Conservation (phyloP, 257 asterid genomes). For the Capsicum chinense region DNA sequence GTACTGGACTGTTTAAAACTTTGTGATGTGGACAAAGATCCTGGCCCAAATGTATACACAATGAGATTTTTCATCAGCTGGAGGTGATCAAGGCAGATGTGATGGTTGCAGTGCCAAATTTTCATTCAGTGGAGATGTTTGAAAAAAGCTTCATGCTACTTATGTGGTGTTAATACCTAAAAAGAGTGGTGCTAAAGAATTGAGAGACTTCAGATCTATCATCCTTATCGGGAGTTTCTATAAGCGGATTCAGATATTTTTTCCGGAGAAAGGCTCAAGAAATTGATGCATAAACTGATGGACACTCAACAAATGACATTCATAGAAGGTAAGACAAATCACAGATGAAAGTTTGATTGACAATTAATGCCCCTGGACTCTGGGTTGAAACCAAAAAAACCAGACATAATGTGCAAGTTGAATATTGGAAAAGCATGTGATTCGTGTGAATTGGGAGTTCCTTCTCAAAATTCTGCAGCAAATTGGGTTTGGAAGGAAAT, state of each 20-base stretch:
- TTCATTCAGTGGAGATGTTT: not conserved
- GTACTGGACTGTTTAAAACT: not conserved
- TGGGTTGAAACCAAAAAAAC: not conserved
- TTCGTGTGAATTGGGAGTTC: not conserved
- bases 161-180: not conserved
- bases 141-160: slow-evolving; percentile 1
- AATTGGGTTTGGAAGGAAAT: not conserved
- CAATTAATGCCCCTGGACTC: not conserved
- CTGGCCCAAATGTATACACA: not conserved
- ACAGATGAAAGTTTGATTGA: not conserved
- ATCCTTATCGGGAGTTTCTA: not conserved
- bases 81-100: not conserved
- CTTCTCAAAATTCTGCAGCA: not conserved
- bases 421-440: slow-evolving; percentile 8
- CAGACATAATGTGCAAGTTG: not conserved
- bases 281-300: not conserved
- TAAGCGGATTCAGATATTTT: not conserved
- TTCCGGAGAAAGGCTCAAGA: not conserved
- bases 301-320: not conserved
- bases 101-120: not conserved
- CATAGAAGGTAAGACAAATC: not conserved
- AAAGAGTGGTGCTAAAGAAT: not conserved
- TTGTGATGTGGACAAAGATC: not conserved
- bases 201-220: not conserved
- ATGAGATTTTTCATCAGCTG: not conserved